Evolutionary conservation across 805 yeast genomes (phyloP), one percentile per base, ranked within the genome.

Genomic region (Sugiyamaella valdiviana): DNA sequence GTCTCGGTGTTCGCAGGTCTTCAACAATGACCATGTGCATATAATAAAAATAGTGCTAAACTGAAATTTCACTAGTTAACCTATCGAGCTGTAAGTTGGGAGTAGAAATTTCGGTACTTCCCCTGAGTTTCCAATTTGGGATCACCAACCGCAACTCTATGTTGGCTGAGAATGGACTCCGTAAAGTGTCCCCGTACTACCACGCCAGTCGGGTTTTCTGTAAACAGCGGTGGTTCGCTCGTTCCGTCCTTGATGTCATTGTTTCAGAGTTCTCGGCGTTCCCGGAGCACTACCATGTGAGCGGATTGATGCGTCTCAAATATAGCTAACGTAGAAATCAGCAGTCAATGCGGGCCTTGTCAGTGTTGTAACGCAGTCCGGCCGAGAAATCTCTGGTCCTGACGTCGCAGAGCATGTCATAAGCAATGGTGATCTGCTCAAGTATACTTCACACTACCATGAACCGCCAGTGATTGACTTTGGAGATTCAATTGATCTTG

Each of bases 151-250:
- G 9, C 14, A 32, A 43, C 19, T 19, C 35, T 9, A 15, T 43
- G 46, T 19, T 32, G n/a, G 41, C n/a, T n/a, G n/a, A 46, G 19
- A 26, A 24, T 16, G 52, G 52, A 7, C 42, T 50, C 6, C 38
- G 53, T 19, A 16, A n/a, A 16, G 44, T 50, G 7, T 16, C 26
- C 15, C 56, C 59, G 4, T 54, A 53, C 44, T 48, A 49, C 39
- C 42, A 42, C 19, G 43, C 39, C 15, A 87, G 86, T 60, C 71
- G 83, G 64, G 86, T 96, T 0, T 82, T 79, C 60, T 89, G 96
- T 63, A 89, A 90, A 63, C 67, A 75, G 57, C 72, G 97, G 59
- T 89, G 97, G 97, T 74, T 89, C 56, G 87, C 82, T 57, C 69
- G 83, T 23, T 78, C 79, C n/a, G 64, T 90, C 24, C 52, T 84